Base-by-base conservation (phyloP, 768 basidiomycete species). In the Amyloporia xantha region DNA sequence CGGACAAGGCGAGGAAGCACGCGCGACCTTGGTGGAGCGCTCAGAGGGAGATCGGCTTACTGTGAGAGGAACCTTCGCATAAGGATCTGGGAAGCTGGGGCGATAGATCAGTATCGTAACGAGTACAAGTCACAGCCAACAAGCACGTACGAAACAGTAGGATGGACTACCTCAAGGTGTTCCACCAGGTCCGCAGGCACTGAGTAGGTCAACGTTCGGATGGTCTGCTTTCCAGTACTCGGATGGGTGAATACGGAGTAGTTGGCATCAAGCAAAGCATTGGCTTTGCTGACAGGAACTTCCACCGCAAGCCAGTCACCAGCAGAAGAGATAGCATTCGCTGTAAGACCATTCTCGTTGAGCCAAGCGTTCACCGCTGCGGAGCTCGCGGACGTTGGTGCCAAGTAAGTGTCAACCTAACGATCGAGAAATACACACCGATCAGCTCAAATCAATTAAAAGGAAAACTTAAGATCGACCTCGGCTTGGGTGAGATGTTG, bases 161-260 rank as follows among this genome's bases (percentile, higher is more conserved):
- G 66, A 41, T 66, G 62, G 21, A 71, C 56, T 13, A 63, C 41
- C 17, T 63, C 54, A 48, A 72, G 55, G 43, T 66, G 61, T 2
- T 45, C 52, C 36, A 58, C 52, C 12, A 72, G 57, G 2, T 52
- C 51, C 9, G 54, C 41, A 11, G 70, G 71, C 13, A 72, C 45
- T 5, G 70, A 69, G 54, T 68, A 69, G 6, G 55, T 48, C n/a
- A 72, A 59, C 1, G 70, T 70, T 24, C 69, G 62, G 36, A 70
- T 52, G 24, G 57, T 49, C 28, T 60, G 37, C 35, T 43, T 53
- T 33, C 67, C 65, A 35, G 62, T 65, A 1, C 47, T 51, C 11
- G 40, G 11, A 44, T 71, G 65, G 41, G 50, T 57, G 55, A 68
- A 72, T 4, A 63, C 48, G 2, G 54, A 46, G 59, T 66, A 72